Base-by-base conservation (phyloP, 2,329 filamentous ascomycete species). In the Coleophoma crateriformis region DNA sequence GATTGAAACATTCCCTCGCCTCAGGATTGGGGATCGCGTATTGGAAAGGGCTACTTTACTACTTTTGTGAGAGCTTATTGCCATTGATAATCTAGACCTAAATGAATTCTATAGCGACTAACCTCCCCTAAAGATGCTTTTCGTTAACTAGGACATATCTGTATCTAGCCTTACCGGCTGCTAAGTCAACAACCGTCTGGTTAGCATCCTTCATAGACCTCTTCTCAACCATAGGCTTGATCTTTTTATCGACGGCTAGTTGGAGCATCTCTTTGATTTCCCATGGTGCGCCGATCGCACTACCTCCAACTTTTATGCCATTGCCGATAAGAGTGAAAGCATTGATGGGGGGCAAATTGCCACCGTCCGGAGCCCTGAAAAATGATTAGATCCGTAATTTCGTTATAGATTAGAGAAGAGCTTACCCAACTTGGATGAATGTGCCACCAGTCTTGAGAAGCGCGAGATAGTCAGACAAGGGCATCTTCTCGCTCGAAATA, bases 161-260 rank as follows among this genome's bases (percentile, higher is more conserved):
- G 54, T 75, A 78, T 45, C 74, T 68, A 4, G 75, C 74, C 64
- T 79, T 78, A 1, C 80, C 81, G 0, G 66, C 64, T 12, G 78
- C 74, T 69, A 84, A 73, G 53, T 84, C 79, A 15, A 82, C 58
- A 27, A 84, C 66, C 2, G 72, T 72, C 62, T 76, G 60, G 63
- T 85, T 85, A 2, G 77, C 77, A 15, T 81, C 74, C 62, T 73
- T 76, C 72, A 86, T 72, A 0, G 75, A 71, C 34, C 76, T 69
- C 62, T 73, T 67, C 59, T 81, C 65, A 33, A 84, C 70, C 76
- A 78, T 81, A 1, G 80, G 73, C 66, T 77, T 73, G 35, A 85
- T 67, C 7, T 74, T 72, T 12, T 38, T 38, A 7, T 7, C 35
- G 7, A 12, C 35, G 2, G 35, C 35, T 8, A 82, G 61, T 66